Base-by-base conservation (phyloP, 805 yeast species). In the Teunomyces barrocoloradensis region DNA sequence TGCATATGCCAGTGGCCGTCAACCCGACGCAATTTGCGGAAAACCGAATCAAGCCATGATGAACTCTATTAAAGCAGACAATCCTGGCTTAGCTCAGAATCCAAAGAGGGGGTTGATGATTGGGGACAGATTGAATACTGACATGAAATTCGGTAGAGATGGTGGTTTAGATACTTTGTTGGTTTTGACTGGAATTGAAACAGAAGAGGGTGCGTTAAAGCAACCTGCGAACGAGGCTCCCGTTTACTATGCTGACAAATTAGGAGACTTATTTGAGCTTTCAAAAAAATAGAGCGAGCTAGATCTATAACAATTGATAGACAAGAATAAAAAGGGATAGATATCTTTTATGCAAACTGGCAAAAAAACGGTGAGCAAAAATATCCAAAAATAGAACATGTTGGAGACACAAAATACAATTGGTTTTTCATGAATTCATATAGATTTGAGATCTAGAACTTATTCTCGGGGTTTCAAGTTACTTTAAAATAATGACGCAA, bases 101-200 rank as follows among this genome's bases (percentile, higher is more conserved):
- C 79, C 81, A 44, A 53, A 68, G 3, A 76, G 80, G 48, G 84
- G 96, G 10, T 77, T 92, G 54, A 94, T 94, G 98, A 81, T 94
- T 48, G 99, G 99, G 17, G 99, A 94, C 64, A 77, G 99, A 54
- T 74, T 94, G 49, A 92, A 94, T 65, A 94, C 99, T 0, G 99
- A 94, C 60, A 92, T 94, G 84, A 80, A 79, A 60, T 94, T 94
- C 65, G 99, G 98, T 38, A 75, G 80, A 47, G 84, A 83, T 49
- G 96, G 96, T 45, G 94, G 94, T 1, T 75, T 94, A 38, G 90
- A 85, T 46, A 91, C 98, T 1, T 66, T 94, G 48, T 73, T 94
- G 56, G 99, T 94, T 2, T 77, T 94, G 46, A 87, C 95, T 1
- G 99, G 99, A 38, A 90, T 94, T 51, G 97, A 91, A 61, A 82